Conservation (phyloP, 2,329 filamentous ascomycete species). For the Chaetomiaceae sp. region DNA sequence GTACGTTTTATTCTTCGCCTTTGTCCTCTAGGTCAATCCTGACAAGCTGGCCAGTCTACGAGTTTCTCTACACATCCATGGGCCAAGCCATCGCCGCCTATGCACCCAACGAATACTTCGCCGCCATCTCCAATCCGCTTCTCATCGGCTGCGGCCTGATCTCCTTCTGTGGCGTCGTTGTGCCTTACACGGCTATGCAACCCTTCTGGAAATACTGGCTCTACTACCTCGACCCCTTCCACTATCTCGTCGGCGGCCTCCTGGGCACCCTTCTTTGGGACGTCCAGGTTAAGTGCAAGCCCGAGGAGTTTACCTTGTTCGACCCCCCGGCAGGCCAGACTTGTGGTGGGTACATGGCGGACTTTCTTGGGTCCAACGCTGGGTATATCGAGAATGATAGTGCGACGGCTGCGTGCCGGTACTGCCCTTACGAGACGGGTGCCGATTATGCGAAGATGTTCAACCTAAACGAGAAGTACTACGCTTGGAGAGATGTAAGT, state of each 20-base stretch:
- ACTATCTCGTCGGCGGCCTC: slow-evolving; percentile 4
- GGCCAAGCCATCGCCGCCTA: slow-evolving; percentile 8
- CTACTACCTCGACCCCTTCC: slow-evolving; percentile 9
- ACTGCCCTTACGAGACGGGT: slow-evolving; percentile 2
- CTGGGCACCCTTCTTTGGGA: not conserved
- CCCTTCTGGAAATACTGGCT: slow-evolving; percentile 8
- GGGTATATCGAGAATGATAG: not conserved
- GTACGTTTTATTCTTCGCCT: not conserved
- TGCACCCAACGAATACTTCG: slow-evolving; percentile 8
- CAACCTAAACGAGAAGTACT: slow-evolving; percentile 6
- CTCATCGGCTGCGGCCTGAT: slow-evolving; percentile 5
- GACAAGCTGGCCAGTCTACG: not conserved
- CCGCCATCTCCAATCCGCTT: slow-evolving; percentile 5
- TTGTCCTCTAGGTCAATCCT: not conserved
- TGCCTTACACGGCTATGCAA: slow-evolving; percentile 4
- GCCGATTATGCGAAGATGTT: slow-evolving; percentile 4
- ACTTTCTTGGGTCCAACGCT: not conserved
- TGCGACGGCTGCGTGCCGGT: not conserved
- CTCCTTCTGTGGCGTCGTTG: slow-evolving; percentile 7
- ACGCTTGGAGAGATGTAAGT: slow-evolving; percentile 7
- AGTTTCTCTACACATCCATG: slow-evolving; percentile 6
- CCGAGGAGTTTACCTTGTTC: slow-evolving; percentile 1
- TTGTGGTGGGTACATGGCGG: not conserved
- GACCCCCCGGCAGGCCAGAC: not conserved
- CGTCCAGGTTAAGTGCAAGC: not conserved